phyloP scores from a whole-genome alignment of 2,329 filamentous ascomycete species.

The Fusarium robinianum region DNA sequence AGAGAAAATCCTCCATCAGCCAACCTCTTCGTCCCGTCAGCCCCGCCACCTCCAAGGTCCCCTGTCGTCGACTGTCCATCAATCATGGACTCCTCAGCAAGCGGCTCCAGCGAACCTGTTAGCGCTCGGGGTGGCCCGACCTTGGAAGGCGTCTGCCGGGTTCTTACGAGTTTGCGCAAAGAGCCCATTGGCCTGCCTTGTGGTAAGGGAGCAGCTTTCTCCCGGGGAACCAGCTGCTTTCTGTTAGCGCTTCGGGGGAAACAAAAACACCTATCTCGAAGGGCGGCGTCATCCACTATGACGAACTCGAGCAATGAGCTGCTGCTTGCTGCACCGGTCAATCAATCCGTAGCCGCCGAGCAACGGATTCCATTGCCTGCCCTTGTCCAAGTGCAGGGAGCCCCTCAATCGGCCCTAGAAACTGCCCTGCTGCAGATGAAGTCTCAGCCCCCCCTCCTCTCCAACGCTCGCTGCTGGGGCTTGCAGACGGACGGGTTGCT shows the following conservation, averaged over 20 bases:
- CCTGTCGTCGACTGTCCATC: conserved; percentile 6
- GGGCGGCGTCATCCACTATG: conserved; percentile 20
- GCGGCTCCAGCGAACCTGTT: conserved; percentile 28
- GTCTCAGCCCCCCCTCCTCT: conserved; percentile 32
- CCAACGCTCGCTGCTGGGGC: conserved; percentile 4
- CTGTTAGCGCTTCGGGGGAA: conserved; percentile 8
- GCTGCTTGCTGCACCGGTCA: no score
- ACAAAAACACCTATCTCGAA: no score
- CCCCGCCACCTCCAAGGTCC: conserved; percentile 19
- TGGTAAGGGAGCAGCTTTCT: conserved; percentile 17
- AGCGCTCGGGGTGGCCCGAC: conserved; percentile 33
- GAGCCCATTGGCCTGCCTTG: conserved; percentile 34
- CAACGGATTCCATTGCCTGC: no score
- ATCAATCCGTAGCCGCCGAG: no score
- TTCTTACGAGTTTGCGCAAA: conserved; percentile 18
- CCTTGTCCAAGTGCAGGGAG: no score
- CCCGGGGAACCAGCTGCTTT: conserved; percentile 5
- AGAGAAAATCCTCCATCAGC: neutral
- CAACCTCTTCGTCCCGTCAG: conserved; percentile 17
- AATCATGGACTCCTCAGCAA: conserved; percentile 26
- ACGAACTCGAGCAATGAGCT: conserved; percentile 9
- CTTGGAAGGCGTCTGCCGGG: conserved; percentile 6
- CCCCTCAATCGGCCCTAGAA: conserved; percentile 13
- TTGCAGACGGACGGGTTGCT: neutral
- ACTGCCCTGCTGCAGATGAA: conserved; percentile 28